These are phyloP conservation scores for Tuber aestivum DNA, from an alignment of 495 filamentous ascomycete species.

Conservation along the genomic window DNA sequence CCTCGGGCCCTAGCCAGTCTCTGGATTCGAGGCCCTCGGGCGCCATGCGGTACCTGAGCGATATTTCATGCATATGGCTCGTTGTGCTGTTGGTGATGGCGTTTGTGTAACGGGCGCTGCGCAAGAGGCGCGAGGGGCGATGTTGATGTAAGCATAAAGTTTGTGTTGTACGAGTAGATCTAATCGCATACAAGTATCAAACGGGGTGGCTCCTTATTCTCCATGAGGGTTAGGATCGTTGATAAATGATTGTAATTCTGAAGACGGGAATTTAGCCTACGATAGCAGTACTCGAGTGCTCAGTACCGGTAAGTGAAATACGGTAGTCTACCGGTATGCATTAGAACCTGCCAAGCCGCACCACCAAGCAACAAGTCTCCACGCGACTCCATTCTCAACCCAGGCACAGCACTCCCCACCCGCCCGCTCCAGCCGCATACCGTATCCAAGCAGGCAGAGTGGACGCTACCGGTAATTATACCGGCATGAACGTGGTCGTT, in stretches of 20 bases:
- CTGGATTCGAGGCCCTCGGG: background rate
- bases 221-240: background rate
- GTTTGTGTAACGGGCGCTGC: background rate
- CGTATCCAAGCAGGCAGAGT: background rate
- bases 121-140: background rate
- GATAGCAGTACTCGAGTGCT: background rate
- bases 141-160: background rate
- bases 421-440: background rate
- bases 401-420: background rate
- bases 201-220: background rate
- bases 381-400: background rate
- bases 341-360: background rate
- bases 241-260: background rate
- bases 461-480: background rate
- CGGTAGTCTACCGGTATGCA: no score
- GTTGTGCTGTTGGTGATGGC: background rate
- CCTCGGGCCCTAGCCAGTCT: background rate
- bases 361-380: background rate
- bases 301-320: background rate
- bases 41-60: background rate
- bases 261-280: background rate
- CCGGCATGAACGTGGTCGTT: background rate
- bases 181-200: background rate
- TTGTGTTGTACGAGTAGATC: background rate
- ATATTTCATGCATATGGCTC: background rate